Evolutionary conservation across 371 early-diverging fungal species (phyloP), one percentile per base, ranked within the genome.

Genomic region (Umbelopsis sp.): DNA sequence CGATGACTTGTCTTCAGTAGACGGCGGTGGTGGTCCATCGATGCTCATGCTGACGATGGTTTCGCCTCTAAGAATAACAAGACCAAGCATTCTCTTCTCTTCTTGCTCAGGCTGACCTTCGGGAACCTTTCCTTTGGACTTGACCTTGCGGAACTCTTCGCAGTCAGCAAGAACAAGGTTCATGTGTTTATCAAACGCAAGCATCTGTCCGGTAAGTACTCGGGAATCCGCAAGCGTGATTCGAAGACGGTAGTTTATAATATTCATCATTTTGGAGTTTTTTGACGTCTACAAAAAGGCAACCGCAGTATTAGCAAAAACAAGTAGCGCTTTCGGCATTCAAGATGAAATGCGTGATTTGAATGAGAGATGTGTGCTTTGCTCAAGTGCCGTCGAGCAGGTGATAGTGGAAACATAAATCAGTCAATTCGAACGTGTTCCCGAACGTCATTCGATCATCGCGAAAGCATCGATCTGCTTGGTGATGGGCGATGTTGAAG

Each of bases 131-230:
- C 74, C 76, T 75, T 88, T 93, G 50, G 89, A 78, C 72, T 93
- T 95, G 71, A 96, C 83, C 73, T 87, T 93, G 63, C 99, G 91
- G 76, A 95, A 96, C 82, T 99, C 99, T 75, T 99, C 96, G 85
- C 96, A 96, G 77, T 98, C 99, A 20, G 96, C 89, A 32, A 99
- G 86, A 18, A 99, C 99, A 69, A 99, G 84, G 76, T 99, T 99
- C 98, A 99, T 97, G 81, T 97, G 95, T 76, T 94, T 96, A 80
- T 99, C 99, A 73, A 97, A 99, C 24, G 99, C 98, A 53, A 98
- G 87, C 97, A 99, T 96, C 72, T 97, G 96, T 41, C 99, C 99
- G 9, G 97, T 91, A 73, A 99, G 79, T 8, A 90, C 89, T 70
- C 98, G 91, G 65, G 95, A 92, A 80, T 99, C 99, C 48, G 88